Base-by-base conservation (phyloP, 1,139 yeast species). In the Debaryomyces sp. region DNA sequence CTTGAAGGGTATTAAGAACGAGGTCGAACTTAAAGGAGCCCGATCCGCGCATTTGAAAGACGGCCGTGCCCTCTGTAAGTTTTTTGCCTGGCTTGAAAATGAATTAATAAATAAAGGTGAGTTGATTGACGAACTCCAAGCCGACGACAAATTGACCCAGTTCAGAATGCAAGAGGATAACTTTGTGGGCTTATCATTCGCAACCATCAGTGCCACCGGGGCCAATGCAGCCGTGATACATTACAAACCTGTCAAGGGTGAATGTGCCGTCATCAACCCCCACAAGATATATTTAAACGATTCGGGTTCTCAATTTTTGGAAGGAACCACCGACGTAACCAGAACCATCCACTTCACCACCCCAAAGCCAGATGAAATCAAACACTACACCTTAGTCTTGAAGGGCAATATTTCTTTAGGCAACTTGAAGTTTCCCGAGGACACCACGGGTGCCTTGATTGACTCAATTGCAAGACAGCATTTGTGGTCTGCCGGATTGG, bases 251-350 rank as follows among this genome's bases (percentile, higher is more conserved):
- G 57, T 61, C 6, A 63, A 66, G 47, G 86, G 80, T 29, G 73
- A 80, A 29, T 84, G 89, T 51, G 70, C 88, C 3, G 75, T 82
- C 58, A 86, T 95, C 49, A 85, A 89, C 58, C 91, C 92, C 15
- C 71, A 80, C 44, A 87, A 89, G 61, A 80, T 91, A 24, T 94
- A 92, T 64, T 75, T 95, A 52, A 83, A 90, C 62, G 99, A 95
- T 67, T 85, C 97, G 3, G 99, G 99, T 6, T 87, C 96, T 2
- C 99, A 95, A 64, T 95, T 87, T 63, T 71, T 85, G 44, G 97
- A 92, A 54, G 99, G 99, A 32, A 94, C 99, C 1, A 94, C 99
- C 1, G 99, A 94, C 67, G 89, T 94, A 13, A 94, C 99, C 3
- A 84, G 99, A 67, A 94, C 99, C 0, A 64, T 89, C 39, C 98